Conservation (phyloP, 805 yeast genomes). For the Lipomyces anomalus region DNA sequence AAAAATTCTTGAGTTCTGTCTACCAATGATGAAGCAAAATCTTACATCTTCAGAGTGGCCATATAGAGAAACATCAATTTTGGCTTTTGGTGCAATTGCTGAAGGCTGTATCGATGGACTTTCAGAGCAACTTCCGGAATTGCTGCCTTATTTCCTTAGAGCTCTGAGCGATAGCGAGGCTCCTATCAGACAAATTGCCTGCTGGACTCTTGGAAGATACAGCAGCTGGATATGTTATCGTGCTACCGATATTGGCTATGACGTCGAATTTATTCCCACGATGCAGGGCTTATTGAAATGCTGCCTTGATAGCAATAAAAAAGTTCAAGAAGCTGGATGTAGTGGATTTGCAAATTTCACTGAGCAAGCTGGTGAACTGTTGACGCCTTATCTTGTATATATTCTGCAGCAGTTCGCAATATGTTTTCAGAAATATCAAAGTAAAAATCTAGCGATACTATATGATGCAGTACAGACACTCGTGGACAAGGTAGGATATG, state of each 20-base stretch:
- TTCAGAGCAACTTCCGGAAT: constrained; percentile 63
- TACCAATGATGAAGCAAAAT: constrained; percentile 71
- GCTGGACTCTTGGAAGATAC: constrained; percentile 92
- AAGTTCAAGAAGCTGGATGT: constrained; percentile 94
- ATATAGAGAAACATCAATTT: constrained; percentile 83
- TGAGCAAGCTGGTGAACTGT: constrained; percentile 63
- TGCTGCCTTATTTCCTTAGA: constrained; percentile 80
- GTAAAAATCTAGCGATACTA: constrained; percentile 70
- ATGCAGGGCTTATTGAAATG: constrained; percentile 69
- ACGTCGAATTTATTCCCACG: constrained; percentile 68
- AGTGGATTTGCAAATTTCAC: constrained; percentile 78
- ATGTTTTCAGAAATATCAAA: constrained; percentile 74
- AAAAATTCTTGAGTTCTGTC: constrained; percentile 56
- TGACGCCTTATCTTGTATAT: constrained; percentile 59
- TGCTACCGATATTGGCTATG: constrained; percentile 55
- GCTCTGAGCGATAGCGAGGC: constrained; percentile 70
- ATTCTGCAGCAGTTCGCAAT: constrained; percentile 62
- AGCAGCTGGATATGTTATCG: constrained; percentile 74
- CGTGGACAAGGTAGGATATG: constrained; percentile 66
- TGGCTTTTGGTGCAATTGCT: constrained; percentile 93
- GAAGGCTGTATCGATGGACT: constrained; percentile 74
- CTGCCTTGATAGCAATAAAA: constrained; percentile 75
- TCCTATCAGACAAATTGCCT: constrained; percentile 83
- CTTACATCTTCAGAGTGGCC: constrained; percentile 76
- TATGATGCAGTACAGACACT: constrained; percentile 90